Percentiles rank a stretch among this genome's conserved stretches.
These are phyloP conservation scores for Aspergillus transmontanensis DNA, from an alignment of 2,329 filamentous ascomycete species.

Conservation along the genomic window DNA sequence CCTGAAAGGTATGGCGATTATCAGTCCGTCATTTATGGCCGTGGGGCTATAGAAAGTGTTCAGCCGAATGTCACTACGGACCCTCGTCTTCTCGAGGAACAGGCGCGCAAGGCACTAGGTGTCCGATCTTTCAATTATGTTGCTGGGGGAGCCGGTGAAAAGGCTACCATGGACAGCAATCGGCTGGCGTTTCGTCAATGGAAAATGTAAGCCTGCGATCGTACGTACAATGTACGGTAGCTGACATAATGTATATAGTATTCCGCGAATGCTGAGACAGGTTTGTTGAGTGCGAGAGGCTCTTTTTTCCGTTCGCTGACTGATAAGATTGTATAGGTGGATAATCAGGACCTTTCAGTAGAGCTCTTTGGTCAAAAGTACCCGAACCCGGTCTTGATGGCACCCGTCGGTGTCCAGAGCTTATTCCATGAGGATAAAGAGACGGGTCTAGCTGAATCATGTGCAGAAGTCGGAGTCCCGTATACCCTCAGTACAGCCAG, in stretches of 20 bases:
- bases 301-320: not conserved
- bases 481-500: constrained; percentile 70
- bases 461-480: constrained; percentile 62
- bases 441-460: constrained; percentile 64
- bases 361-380: constrained; percentile 56
- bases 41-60: constrained; percentile 53
- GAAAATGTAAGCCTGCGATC: constrained; percentile 39
- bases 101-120: constrained; percentile 54
- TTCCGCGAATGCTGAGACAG: constrained; percentile 54
- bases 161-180: constrained; percentile 63
- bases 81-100: constrained; percentile 58
- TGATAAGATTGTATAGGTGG: constrained; percentile 25
- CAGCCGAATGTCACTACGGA: constrained; percentile 61
- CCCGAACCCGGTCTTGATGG: constrained; percentile 60
- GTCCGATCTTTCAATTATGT: constrained; percentile 61
- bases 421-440: constrained; percentile 70
- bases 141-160: constrained; percentile 63
- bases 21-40: constrained; percentile 53
- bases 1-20: constrained; percentile 48
- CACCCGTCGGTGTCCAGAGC: constrained; percentile 69
- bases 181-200: constrained; percentile 57
- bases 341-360: constrained; percentile 51
- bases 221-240: not conserved
- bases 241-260: constrained; percentile 36
- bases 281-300: constrained; percentile 15